Evolutionary conservation across 78 protist genomes (phyloP), one percentile per base, ranked within the genome.

Genomic region (Dictyostelium firmibasis): DNA sequence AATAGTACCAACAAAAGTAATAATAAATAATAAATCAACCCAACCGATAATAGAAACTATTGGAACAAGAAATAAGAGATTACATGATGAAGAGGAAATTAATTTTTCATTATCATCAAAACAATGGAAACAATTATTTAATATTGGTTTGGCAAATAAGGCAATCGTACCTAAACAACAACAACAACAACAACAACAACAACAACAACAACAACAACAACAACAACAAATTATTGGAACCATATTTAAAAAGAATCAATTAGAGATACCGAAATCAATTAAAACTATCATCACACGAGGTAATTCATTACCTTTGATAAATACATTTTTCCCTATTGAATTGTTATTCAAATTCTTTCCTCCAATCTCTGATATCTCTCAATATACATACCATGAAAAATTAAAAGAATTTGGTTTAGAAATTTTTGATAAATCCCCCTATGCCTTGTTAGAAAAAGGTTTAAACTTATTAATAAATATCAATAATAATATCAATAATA

Each of bases 111-210:
- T 89, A 47, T 43, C 94, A 29, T 27, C 87, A 31, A 43, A 89
- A 38, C 94, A 89, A 67, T 89, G 94, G 94, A 89, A 89, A 81
- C 94, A 89, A 67, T 64, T 89, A n/a, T 89, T 89, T 47, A 89
- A 78, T 69, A 81, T 81, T n/a, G 83, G 83, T 44, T 57, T 86
- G 36, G 31, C 86, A 27, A 44, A 38, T 44, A 44, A 44, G 14
- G n/a, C 77, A 29, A 25, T 70, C 13, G 10, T 31, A 31, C 36
- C 77, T 31, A 70, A 70, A 70, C 11, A 82, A 82, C 64, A 50
- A 11, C n/a, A n/a, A 50, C 62, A 0, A 16, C n/a, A 62, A 18
- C 27, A 33, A 29, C 50, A 44, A 13, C 18, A 84, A 36, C 43
- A 82, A 11, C n/a, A n/a, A 50, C 62, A 0, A 16, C n/a, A 62